Evolutionary conservation across 257 asterid species (phyloP), one percentile per base, ranked within the genome.

Genomic region (Penstemon eatonii): DNA sequence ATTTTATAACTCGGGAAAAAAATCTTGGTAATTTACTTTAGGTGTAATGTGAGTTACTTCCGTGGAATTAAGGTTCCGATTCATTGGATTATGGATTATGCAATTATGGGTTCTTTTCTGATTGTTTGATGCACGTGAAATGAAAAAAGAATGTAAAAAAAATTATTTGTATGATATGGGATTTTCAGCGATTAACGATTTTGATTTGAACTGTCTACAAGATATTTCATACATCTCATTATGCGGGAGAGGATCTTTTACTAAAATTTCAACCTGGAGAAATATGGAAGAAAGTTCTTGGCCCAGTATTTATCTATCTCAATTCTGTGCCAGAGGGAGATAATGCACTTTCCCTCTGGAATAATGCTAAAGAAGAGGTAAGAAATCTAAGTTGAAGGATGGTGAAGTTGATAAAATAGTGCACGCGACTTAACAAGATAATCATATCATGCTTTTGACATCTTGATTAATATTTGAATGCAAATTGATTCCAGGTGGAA

Each of bases 211-310:
- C 45, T 67, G 70, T 41, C 55, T 60, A 67, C 58, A 80, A 88
- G 96, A 79, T 82, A 74, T 86, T 88, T 73, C 69, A 71, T 46
- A 89, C 86, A 1, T 60, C 93, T 39, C 96, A 88, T 67, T 85
- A 83, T 43, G 84, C 83, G n/a, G 93, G 91, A 43, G 82, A 75
- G 71, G 95, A 82, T 73, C 75, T 88, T 63, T 6, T 82, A 43
- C 76, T 85, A 9, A 88, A 82, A 71, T 80, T 88, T 77, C 70
- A 72, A 40, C 61, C 78, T 58, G 90, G 89, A 2, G 96, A 88
- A 68, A 25, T 63, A 56, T 88, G 96, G 96, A 88, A 86, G 82
- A 88, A 88, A 80, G 96, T 86, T 59, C 80, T 84, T 52, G 96
- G 96, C 7, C 96, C 92, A 9, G 86, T 88, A 76, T 88, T 85